Base-by-base conservation (phyloP, 2,329 filamentous ascomycete species). In the Chaetomium strumarium region DNA sequence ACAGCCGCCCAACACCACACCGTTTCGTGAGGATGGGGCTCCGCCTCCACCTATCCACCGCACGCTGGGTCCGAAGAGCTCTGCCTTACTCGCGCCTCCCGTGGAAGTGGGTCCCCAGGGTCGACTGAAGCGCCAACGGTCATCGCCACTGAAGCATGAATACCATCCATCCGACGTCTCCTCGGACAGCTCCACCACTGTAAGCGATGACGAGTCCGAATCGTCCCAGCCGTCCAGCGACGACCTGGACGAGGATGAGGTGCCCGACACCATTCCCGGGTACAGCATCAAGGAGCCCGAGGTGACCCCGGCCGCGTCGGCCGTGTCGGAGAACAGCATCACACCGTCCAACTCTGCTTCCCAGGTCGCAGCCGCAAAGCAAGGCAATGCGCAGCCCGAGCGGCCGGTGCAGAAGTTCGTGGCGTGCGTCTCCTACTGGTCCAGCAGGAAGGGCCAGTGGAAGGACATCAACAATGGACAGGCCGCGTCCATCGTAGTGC, bases 111-210 rank as follows among this genome's bases (percentile, higher is more conserved):
- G 51, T 63, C 72, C 57, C 66, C 70, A 66, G 62, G 68, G 67
- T 58, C 76, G 67, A 67, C 59, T 81, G 19, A 80, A 85, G 64
- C 82, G 91, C 41, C 83, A 90, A 16, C 86, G 84, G 1, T 97
- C 93, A 0, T 99, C 93, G 1, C 93, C 93, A 0, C 75, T 99
- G 46, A 99, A 99, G 72, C 92, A 97, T 66, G 92, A 99, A 70
- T 99, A 96, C 63, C 85, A 91, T 57, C 92, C 92, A 13, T 97
- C 93, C 1, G 81, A 84, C 46, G 69, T 75, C 44, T 83, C 79
- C 0, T 84, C 81, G 0, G 72, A 68, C 14, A 83, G 80, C 42
- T 84, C 83, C 0, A 79, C 81, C 39, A 81, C 81, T 7, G 71
- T 78, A 36, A 72, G 72, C 33, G 82, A 78, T 5, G 77, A 78